These are phyloP conservation scores for Drechslerella dactyloides DNA, from an alignment of 2,329 filamentous ascomycete genomes.

Conservation along the genomic window DNA sequence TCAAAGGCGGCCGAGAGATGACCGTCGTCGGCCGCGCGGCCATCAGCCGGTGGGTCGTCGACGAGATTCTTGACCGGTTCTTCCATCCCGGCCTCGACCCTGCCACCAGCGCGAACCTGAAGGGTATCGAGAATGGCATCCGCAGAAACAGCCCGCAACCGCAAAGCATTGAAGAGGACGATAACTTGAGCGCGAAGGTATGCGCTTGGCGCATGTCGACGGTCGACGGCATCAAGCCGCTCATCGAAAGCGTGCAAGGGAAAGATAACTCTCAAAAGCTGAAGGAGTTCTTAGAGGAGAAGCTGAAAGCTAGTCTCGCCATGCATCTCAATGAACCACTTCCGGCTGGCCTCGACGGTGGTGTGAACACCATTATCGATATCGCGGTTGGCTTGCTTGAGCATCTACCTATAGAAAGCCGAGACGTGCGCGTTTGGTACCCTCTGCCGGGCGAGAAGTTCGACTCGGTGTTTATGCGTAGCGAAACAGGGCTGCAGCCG, in stretches of 20 bases:
- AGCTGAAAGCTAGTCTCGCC: constrained; percentile 72
- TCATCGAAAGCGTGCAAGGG: constrained; percentile 70
- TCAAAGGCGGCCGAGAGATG: constrained; percentile 95
- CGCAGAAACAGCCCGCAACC: constrained; percentile 75
- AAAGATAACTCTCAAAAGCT: constrained; percentile 72
- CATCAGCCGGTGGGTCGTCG: constrained; percentile 86
- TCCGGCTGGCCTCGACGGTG: constrained; percentile 81
- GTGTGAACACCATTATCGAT: constrained; percentile 90
- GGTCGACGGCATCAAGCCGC: constrained; percentile 81
- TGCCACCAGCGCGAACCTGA: constrained; percentile 76
- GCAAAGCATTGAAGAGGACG: constrained; percentile 82
- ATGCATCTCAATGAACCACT: constrained; percentile 77
- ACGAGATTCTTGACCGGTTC: constrained; percentile 87
- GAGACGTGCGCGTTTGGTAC: constrained; percentile 87
- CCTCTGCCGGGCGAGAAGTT: constrained; percentile 77
- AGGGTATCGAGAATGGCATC: constrained; percentile 86
- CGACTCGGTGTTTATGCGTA: constrained; percentile 78
- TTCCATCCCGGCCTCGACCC: constrained; percentile 89
- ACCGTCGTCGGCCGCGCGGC: constrained; percentile 89
- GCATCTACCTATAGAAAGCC: constrained; percentile 86
- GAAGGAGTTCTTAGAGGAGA: constrained; percentile 71
- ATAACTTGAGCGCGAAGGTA: constrained; percentile 84
- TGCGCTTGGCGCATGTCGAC: constrained; percentile 93
- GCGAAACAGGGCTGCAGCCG: constrained; percentile 72
- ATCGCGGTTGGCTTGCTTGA: constrained; percentile 83